Percentiles rank a stretch among this genome's conserved stretches.
Conservation (phyloP, 2,329 filamentous ascomycete species). For the Fusarium fujikuroi region DNA sequence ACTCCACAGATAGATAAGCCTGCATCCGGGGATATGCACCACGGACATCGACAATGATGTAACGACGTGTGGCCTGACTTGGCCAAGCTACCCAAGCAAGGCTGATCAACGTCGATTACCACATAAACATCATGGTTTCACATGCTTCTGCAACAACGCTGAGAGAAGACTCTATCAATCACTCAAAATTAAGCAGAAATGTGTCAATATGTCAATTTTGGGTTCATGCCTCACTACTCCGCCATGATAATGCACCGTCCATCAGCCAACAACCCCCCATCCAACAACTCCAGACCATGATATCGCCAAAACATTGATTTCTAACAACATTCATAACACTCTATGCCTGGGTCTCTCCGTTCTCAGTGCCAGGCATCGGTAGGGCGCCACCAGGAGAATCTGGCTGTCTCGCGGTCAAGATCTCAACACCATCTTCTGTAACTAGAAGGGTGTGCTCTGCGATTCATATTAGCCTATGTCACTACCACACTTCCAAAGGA, state of each 20-base stretch:
- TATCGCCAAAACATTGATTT: constrained; percentile 14
- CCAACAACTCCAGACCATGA: constrained; percentile 25
- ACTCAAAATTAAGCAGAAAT: not conserved
- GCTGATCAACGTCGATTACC: constrained; percentile 13
- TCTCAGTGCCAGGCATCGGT: constrained; percentile 59
- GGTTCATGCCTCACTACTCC: not conserved
- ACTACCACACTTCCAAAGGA: not conserved
- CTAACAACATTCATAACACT: not conserved
- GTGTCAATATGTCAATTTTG: constrained; percentile 11
- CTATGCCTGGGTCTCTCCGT: constrained; percentile 26
- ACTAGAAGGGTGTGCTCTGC: constrained; percentile 84
- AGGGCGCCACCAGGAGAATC: constrained; percentile 81
- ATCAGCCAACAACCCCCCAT: constrained; percentile 13
- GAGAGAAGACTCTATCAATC: not conserved
- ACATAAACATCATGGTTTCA: constrained; percentile 12
- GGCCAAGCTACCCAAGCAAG: constrained; percentile 7
- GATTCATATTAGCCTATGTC: constrained; percentile 34
- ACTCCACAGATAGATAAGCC: constrained; percentile 22
- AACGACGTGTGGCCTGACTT: constrained; percentile 19
- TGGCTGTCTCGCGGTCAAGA: constrained; percentile 77
- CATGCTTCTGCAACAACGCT: not conserved
- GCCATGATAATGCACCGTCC: constrained; percentile 6
- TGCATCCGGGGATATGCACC: constrained; percentile 22
- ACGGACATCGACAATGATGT: constrained; percentile 24
- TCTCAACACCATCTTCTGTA: constrained; percentile 83